Base-by-base conservation (phyloP, 345 rosid genomes). In the Turritis glabra region DNA sequence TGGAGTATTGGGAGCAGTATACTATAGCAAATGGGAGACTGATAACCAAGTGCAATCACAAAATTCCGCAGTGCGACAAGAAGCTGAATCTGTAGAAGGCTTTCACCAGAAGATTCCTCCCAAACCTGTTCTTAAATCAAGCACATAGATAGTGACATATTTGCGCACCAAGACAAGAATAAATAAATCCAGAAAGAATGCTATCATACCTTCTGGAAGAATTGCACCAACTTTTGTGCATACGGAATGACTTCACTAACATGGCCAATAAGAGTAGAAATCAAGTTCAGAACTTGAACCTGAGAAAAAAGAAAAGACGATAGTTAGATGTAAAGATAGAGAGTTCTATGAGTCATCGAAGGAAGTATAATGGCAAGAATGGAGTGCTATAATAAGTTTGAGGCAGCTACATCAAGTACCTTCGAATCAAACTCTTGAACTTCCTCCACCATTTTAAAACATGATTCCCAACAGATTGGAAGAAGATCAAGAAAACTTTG, bases 401-500 rank as follows among this genome's bases (percentile, higher is more conserved):
- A 56, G 29, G 38, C 53, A 70, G 72, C 67, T 29, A 51, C 32
- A 44, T 52, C 61, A 43, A 46, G 47, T 81, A 95, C 99, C 97
- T 92, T 95, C 11, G 98, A 95, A 82, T 95, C 99, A 75, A 95
- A 95, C 84, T 95, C 97, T 73, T 92, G 93, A 79, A 90, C 98
- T 64, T 92, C 99, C 74, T 90, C 97, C 43, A 92, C 82, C 87
- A 95, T 72, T 80, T 86, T 87, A 82, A 95, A 92, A 82, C 98
- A 92, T 54, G 89, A 86, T 68, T 86, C 90, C 88, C 91, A 95
- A 76, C 99, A 92, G 60, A 84, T 58, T 46, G 97, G 96, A 83
- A 95, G 96, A 72, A 95, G 94, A 86, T 95, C 97, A 29, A 76
- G 66, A 75, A 95, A 95, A 64, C 81, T 85, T 67, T 60, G 79